These are phyloP conservation scores for Fusarium clavum DNA, from an alignment of 2,329 filamentous ascomycete species.

Conservation along the genomic window DNA sequence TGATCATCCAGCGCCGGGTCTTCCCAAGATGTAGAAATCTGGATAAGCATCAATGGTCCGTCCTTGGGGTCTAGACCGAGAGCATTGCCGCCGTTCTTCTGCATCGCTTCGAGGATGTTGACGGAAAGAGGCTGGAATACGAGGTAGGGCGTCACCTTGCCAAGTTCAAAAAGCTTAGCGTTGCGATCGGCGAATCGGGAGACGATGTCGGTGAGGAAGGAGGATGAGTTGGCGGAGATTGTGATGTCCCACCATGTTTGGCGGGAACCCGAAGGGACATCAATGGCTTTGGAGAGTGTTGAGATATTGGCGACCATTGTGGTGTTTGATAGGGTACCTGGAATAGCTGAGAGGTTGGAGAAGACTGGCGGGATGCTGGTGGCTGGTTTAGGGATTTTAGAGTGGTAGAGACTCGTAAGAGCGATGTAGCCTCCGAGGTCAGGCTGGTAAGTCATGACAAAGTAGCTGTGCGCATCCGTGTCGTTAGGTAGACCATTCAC, in stretches of 20 bases:
- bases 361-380: neutral
- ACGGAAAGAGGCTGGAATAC: slow-evolving; percentile 54
- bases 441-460: neutral
- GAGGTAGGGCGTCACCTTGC: slow-evolving; percentile 36
- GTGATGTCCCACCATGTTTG: slow-evolving; percentile 8
- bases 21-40: slow-evolving; percentile 17
- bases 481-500: neutral
- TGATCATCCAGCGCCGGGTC: neutral
- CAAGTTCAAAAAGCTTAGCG: neutral
- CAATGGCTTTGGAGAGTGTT: neutral
- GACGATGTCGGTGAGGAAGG: slow-evolving; percentile 44
- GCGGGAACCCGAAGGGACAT: neutral
- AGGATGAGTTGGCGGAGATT: neutral
- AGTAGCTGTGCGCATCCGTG: neutral
- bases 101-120: slow-evolving; percentile 16
- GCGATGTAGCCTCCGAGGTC: neutral
- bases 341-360: neutral
- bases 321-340: neutral
- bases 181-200: slow-evolving; percentile 39
- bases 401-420: neutral
- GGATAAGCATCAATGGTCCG: slow-evolving; percentile 12
- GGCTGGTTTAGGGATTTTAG: neutral
- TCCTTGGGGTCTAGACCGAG: slow-evolving; percentile 4
- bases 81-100: slow-evolving; percentile 18
- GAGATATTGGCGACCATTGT: neutral